These are phyloP conservation scores for Dendrobium chrysotoxum DNA, from an alignment of 106 monocot species.

Conservation along the genomic window DNA sequence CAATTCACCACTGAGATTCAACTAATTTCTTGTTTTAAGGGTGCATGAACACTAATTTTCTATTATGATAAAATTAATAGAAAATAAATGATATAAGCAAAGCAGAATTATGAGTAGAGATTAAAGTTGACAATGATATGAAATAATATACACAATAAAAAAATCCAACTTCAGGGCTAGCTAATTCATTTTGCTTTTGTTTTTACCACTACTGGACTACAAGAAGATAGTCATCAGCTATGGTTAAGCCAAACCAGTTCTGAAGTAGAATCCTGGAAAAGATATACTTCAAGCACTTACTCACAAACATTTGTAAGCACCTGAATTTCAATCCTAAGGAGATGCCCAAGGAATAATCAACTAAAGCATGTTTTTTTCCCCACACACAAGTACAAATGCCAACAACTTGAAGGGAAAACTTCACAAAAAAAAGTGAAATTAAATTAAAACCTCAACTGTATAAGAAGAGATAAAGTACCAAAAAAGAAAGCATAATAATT, in stretches of 20 bases:
- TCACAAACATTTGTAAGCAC: not conserved
- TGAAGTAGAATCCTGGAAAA: not conserved
- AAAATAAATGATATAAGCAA: not conserved
- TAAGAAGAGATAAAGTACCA: not conserved
- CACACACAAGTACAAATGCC: not conserved
- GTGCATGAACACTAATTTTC: not conserved
- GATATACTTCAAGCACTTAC: not conserved
- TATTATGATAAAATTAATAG: not conserved
- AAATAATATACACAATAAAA: not conserved
- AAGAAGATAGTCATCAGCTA: not conserved
- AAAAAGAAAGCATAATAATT: not conserved
- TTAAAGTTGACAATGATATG: not conserved
- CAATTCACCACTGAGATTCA: not conserved
- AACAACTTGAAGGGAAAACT: not conserved
- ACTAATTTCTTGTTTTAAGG: not conserved
- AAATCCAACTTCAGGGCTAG: not conserved
- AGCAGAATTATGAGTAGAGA: not conserved
- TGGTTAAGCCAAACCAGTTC: not conserved
- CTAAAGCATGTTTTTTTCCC: not conserved
- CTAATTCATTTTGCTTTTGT: not conserved
- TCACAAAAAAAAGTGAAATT: not conserved
- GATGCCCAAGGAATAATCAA: not conserved
- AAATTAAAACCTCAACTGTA: not conserved
- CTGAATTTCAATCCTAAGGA: not conserved
- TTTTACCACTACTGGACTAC: not conserved